A percentile compares a stretch with the other conserved stretches of the same genome.
phyloP scores from a whole-genome alignment of 345 rosid species.

The Brassica nigra region DNA sequence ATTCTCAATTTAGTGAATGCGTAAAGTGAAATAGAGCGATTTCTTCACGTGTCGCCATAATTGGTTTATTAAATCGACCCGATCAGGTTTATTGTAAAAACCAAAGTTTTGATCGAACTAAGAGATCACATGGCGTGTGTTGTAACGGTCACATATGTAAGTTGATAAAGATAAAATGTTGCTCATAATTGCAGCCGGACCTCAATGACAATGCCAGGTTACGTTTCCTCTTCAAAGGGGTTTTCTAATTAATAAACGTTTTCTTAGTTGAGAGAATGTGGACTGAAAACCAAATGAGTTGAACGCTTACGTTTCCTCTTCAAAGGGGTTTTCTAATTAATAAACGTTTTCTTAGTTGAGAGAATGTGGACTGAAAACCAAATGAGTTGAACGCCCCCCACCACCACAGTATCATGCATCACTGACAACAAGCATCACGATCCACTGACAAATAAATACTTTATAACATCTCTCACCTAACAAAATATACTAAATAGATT shows the following conservation, averaged over 20 bases:
- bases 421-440: not conserved
- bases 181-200: slow-evolving; percentile 9
- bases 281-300: not conserved
- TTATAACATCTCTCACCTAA: not conserved
- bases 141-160: slow-evolving; percentile 7
- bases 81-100: not conserved
- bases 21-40: not conserved
- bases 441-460: not conserved
- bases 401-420: not conserved
- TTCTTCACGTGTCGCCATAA: not conserved
- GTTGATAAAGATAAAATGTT: slow-evolving; percentile 15
- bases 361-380: not conserved
- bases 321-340: slow-evolving; percentile 17
- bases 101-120: not conserved
- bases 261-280: not conserved
- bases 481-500: not conserved
- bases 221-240: slow-evolving; percentile 30
- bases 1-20: not conserved
- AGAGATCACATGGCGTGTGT: slow-evolving; percentile 20
- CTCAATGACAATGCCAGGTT: slow-evolving; percentile 4
- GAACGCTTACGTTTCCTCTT: not conserved
- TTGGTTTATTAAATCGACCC: not conserved
- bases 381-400: not conserved
- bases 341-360: not conserved
- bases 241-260: slow-evolving; percentile 4